A percentile compares a stretch with the other conserved stretches of the same genome.
Evolutionary conservation across 805 yeast species (phyloP).

Genomic region (Lipomyces starkeyi): DNA sequence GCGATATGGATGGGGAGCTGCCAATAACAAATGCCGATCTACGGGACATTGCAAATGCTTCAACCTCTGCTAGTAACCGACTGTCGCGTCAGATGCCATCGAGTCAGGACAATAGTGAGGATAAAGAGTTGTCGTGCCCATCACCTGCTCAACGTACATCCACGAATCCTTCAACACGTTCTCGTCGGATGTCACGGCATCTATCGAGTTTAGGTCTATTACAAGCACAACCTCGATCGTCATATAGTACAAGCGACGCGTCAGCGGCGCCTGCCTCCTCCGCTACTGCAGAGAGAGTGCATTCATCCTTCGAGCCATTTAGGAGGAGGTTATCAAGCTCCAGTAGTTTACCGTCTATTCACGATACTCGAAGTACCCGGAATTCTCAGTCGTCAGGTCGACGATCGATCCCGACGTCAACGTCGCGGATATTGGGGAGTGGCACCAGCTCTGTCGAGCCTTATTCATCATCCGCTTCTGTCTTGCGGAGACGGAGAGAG

Average conservation of each 20-base stretch:
- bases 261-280: background rate
- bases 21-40: background rate
- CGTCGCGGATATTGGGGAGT: constrained; percentile 15
- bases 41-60: background rate
- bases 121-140: background rate
- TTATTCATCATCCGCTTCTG: constrained; percentile 4
- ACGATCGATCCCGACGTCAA: constrained; percentile 11
- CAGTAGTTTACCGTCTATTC: background rate
- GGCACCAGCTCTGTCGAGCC: background rate
- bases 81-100: background rate
- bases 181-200: constrained; percentile 24
- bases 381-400: background rate
- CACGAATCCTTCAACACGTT: constrained; percentile 6
- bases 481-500: constrained; percentile 11
- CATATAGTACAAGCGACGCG: background rate
- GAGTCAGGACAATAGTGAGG: background rate
- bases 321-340: constrained; percentile 11
- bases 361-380: background rate
- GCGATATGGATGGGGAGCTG: background rate
- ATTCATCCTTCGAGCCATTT: constrained; percentile 11
- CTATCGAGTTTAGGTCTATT: constrained; percentile 23
- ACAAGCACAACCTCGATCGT: constrained; percentile 5
- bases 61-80: background rate
- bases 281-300: constrained; percentile 3
- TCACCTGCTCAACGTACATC: background rate